Conservation (phyloP, 164 flowering plant species). For the Chloranthus sessilifolius region DNA sequence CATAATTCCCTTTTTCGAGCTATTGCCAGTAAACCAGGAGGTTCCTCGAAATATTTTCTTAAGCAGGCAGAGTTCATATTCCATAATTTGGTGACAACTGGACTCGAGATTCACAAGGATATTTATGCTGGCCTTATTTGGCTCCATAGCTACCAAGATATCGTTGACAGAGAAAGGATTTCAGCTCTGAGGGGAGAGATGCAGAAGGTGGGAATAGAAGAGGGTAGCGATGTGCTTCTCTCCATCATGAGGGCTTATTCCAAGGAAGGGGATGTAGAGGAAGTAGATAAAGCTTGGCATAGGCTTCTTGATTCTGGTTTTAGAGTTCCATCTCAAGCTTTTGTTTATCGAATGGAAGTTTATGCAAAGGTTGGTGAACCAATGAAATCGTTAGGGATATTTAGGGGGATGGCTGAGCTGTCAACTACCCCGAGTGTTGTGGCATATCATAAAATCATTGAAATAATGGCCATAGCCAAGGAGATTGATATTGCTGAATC, state of each 20-base stretch:
- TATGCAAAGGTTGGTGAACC: slow-evolving; percentile 58
- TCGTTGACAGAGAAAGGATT: slow-evolving; percentile 63
- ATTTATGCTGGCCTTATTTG: slow-evolving; percentile 78
- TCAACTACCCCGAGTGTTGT: slow-evolving; percentile 36
- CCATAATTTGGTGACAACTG: slow-evolving; percentile 63
- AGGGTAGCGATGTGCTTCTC: slow-evolving; percentile 61
- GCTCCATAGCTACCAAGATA: slow-evolving; percentile 90
- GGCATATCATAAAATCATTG: slow-evolving; percentile 79
- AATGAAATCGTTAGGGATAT: slow-evolving; percentile 58
- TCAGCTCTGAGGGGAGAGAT: slow-evolving; percentile 48
- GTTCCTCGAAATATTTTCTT: slow-evolving; percentile 50
- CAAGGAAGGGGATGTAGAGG: slow-evolving; percentile 70
- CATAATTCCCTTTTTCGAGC: slow-evolving; percentile 86
- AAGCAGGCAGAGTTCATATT: slow-evolving; percentile 89
- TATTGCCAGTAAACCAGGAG: slow-evolving; percentile 44
- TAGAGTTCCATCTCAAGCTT: slow-evolving; percentile 58
- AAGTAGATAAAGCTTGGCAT: slow-evolving; percentile 67
- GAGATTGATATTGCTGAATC: slow-evolving; percentile 64
- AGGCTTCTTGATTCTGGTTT: slow-evolving; percentile 41
- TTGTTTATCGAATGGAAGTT: slow-evolving; percentile 72
- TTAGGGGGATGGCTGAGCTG: slow-evolving; percentile 53
- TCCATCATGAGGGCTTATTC: slow-evolving; percentile 78
- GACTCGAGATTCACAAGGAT: slow-evolving; percentile 72
- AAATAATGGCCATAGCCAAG: slow-evolving; percentile 63
- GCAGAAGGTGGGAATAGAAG: slow-evolving; percentile 56